These are phyloP conservation scores for Aureobasidium sp. DNA, from an alignment of 2,329 filamentous ascomycete genomes.

Conservation along the genomic window DNA sequence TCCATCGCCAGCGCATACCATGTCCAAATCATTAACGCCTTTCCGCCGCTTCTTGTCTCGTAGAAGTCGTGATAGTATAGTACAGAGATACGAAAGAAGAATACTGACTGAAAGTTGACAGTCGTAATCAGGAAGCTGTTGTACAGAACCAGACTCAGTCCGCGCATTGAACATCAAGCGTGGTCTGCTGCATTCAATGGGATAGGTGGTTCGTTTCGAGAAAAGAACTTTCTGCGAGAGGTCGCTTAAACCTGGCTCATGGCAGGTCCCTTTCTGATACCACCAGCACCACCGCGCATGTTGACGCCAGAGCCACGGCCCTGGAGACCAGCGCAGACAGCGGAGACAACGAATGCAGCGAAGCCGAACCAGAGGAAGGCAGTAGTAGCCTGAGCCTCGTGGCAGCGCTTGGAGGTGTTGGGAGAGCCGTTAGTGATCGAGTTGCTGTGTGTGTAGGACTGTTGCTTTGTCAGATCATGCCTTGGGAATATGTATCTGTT, in stretches of 20 bases:
- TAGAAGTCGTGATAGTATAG: conserved; percentile 13
- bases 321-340: conserved; percentile 49
- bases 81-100: conserved; percentile 11
- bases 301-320: conserved; percentile 46
- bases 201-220: conserved; percentile 7
- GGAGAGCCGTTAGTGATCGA: conserved; percentile 40
- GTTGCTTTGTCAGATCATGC: background rate
- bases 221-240: conserved; percentile 12
- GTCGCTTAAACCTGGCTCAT: conserved; percentile 50
- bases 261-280: conserved; percentile 40
- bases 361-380: conserved; percentile 78
- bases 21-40: conserved; percentile 9
- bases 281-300: conserved; percentile 39
- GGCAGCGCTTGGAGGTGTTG: conserved; percentile 59
- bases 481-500: background rate
- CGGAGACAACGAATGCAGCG: conserved; percentile 49
- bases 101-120: background rate
- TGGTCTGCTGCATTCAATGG: background rate
- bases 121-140: background rate
- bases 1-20: conserved; percentile 1
- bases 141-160: background rate
- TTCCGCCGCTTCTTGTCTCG: conserved; percentile 1
- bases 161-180: background rate
- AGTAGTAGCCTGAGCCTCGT: conserved; percentile 64
- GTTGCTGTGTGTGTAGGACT: conserved; percentile 34